phyloP scores from a whole-genome alignment of 352 stramenopile species.

The Pythium apleroticum region DNA sequence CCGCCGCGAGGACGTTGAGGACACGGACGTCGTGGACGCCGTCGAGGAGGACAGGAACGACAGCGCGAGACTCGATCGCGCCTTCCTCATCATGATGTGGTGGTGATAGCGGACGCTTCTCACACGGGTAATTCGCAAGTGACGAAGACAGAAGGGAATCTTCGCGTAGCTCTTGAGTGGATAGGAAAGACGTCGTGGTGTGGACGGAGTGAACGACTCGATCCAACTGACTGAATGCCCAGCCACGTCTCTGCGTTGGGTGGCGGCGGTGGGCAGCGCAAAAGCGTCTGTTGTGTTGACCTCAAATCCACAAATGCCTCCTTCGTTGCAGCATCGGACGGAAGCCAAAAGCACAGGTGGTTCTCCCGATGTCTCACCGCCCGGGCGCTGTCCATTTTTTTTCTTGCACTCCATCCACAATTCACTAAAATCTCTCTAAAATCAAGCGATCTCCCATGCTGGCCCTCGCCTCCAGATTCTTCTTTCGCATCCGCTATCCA shows the following conservation, averaged over 20 bases:
- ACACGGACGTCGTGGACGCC: slow-evolving; percentile 20
- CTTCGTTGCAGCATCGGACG: not conserved
- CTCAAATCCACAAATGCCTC: not conserved
- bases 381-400: not conserved
- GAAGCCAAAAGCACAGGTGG: not conserved
- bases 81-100: slow-evolving; percentile 25
- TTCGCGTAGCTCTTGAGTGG: not conserved
- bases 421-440: not conserved
- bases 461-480: not conserved
- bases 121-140: not conserved
- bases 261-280: not conserved
- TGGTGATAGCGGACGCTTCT: not conserved
- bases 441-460: not conserved
- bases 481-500: not conserved
- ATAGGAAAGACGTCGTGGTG: not conserved
- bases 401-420: not conserved
- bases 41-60: slow-evolving; percentile 24
- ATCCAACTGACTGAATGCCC: not conserved
- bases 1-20: slow-evolving; percentile 35
- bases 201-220: not conserved
- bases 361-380: not conserved
- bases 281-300: not conserved
- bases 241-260: slow-evolving; percentile 3
- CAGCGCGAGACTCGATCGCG: slow-evolving; percentile 18
- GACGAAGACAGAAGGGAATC: not conserved